Conservation (phyloP, 805 yeast genomes). For the Zygoascus biomembranicola region DNA sequence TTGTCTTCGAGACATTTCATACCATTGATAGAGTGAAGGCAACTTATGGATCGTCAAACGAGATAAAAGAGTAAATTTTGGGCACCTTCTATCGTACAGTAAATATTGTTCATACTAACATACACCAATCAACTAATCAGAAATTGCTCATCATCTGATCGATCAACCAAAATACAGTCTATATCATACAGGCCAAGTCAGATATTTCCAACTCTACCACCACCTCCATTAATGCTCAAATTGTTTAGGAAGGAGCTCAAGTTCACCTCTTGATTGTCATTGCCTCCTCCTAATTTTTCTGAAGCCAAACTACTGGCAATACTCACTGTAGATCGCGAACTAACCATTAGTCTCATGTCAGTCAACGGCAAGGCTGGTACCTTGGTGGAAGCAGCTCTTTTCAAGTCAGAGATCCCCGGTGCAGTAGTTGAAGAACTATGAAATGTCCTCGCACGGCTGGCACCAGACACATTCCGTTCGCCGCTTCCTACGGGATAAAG, state of each 20-base stretch:
- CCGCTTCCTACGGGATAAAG: neutral
- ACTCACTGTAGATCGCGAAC: neutral
- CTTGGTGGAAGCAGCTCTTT: slow-evolving; percentile 6
- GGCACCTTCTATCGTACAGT: no score
- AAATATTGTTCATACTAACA: no score
- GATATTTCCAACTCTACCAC: neutral
- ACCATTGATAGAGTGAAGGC: slow-evolving; percentile 44
- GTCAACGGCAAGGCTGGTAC: neutral
- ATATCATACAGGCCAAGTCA: neutral
- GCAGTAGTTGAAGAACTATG: slow-evolving; percentile 2
- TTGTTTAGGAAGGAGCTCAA: slow-evolving; percentile 6
- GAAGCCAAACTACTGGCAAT: neutral
- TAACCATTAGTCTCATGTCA: neutral
- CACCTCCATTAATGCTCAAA: slow-evolving; percentile 1
- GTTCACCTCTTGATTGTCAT: slow-evolving; percentile 6
- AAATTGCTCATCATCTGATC: no score
- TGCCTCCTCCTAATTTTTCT: neutral
- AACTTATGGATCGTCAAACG: slow-evolving; percentile 18
- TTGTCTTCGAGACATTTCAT: slow-evolving; percentile 69
- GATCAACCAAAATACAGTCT: no score
- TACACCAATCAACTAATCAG: no score
- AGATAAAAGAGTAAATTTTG: no score
- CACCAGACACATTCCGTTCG: neutral
- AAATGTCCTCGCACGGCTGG: slow-evolving; percentile 4
- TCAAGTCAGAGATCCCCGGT: slow-evolving; percentile 15